Evolutionary conservation across 768 basidiomycete genomes (phyloP), one percentile per base, ranked within the genome.

Genomic region (Calocybe indica): DNA sequence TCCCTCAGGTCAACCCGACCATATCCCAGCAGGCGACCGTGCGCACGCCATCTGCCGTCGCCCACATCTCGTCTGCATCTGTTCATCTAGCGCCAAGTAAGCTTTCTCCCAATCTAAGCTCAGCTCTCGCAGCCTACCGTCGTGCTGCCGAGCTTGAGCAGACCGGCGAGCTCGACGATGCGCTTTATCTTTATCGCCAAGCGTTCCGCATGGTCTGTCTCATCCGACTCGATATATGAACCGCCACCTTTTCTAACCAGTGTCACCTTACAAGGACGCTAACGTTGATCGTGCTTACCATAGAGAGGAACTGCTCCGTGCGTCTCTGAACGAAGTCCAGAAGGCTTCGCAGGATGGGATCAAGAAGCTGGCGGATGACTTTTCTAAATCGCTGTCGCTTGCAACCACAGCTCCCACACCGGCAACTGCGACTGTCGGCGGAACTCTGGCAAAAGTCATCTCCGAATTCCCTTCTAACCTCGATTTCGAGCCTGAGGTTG

Each of bases 81-180:
- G 51, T 58, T 22, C 49, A 60, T n/a, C 61, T 62, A 12, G 52
- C 57, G 43, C 39, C 57, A 44, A 14, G 43, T 15, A 41, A 58
- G n/a, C 57, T 71, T 44, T 69, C 70, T 32, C 63, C 59, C 7
- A 56, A 38, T 13, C 66, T 79, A 29, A 58, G 61, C 37, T 67
- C 60, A 40, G 88, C 89, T 5, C 66, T 91, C 39, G 75, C 76
- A 7, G 55, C 83, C 9, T 96, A 95, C 62, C 66, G 75, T 29
- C 72, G 66, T 13, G 92, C 92, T 7, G 74, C 92, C 30, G 72
- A 79, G 35, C 71, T 77, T 40, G 92, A 96, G 62, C 85, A 89
- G 59, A 67, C 66, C 38, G 81, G 90, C 35, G 69, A 85, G 50
- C 69, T 91, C 42, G 86, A 92, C 53, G 79, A 85, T 32, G 92